phyloP scores from a whole-genome alignment of 768 basidiomycete species.

The Boletus coccyginus region DNA sequence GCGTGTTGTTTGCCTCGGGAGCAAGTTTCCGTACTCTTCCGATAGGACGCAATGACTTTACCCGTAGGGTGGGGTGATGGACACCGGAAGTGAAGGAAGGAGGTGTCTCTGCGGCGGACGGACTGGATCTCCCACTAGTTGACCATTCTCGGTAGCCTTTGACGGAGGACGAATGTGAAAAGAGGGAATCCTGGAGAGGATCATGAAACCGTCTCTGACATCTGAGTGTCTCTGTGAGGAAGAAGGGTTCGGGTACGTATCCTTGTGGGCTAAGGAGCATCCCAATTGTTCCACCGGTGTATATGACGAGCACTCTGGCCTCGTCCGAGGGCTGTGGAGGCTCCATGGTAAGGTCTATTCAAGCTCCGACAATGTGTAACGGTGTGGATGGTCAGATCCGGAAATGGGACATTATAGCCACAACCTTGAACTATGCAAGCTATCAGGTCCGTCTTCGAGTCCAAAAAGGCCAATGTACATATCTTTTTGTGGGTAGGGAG shows the following conservation, averaged over 20 bases:
- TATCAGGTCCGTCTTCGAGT: conserved; percentile 27
- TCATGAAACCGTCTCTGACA: conserved; percentile 91
- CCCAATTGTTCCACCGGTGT: conserved; percentile 89
- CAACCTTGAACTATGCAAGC: conserved; percentile 22
- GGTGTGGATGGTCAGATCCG: too few species aligned
- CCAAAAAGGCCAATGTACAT: conserved; percentile 21
- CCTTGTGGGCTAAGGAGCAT: conserved; percentile 78
- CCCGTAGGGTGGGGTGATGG: conserved; percentile 44
- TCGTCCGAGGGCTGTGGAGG: conserved; percentile 54
- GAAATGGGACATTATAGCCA: background rate
- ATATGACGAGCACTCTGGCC: conserved; percentile 80
- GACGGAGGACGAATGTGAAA: conserved; percentile 76
- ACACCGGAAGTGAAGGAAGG: conserved; percentile 2
- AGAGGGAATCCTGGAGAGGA: conserved; percentile 81
- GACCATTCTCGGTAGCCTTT: conserved; percentile 80
- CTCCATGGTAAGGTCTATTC: conserved; percentile 41
- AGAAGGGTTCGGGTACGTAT: conserved; percentile 84
- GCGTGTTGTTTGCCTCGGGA: conserved; percentile 24
- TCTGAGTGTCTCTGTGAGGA: conserved; percentile 78
- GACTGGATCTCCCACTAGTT: conserved; percentile 56
- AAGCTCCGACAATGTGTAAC: conserved; percentile 4
- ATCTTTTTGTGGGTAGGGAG: background rate
- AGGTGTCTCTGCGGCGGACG: conserved; percentile 23
- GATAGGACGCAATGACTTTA: conserved; percentile 71
- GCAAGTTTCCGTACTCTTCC: conserved; percentile 41